Percentiles rank a stretch among this genome's conserved stretches.
These are phyloP conservation scores for Trichocomaceae sp. DNA, from an alignment of 2,329 filamentous ascomycete species.

Conservation along the genomic window DNA sequence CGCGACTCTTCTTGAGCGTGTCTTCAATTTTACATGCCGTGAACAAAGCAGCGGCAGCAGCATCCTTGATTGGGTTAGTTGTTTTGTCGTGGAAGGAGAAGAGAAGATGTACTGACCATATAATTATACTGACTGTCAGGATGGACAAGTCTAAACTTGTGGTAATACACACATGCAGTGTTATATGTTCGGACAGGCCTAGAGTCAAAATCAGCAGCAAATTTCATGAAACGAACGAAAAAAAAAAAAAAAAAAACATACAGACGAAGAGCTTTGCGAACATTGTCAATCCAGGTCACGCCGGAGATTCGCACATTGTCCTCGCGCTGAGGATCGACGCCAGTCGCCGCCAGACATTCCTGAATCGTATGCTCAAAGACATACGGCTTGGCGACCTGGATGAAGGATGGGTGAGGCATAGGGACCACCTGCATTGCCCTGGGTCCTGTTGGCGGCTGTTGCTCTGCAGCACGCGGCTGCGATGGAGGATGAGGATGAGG, in stretches of 20 bases:
- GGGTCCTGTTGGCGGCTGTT: conserved; percentile 9
- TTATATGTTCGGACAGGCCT: conserved; percentile 88
- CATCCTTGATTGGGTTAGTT: conserved; percentile 53
- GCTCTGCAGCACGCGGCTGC: conserved; percentile 8
- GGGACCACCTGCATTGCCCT: conserved; percentile 8
- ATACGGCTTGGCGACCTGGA: conserved; percentile 65
- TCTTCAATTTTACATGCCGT: conserved; percentile 97
- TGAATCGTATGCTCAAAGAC: conserved; percentile 75
- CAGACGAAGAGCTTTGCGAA: conserved; percentile 72
- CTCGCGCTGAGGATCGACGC: conserved; percentile 70
- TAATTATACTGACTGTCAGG: conserved; percentile 81
- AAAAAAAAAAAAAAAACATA: conserved; percentile 39
- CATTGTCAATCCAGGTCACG: conserved; percentile 80
- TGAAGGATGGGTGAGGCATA: conserved; percentile 56
- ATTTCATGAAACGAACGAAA: background rate
- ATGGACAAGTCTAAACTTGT: conserved; percentile 83
- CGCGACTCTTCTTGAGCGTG: conserved; percentile 90
- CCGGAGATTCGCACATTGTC: conserved; percentile 76
- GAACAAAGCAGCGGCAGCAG: conserved; percentile 79
- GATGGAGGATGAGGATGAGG: conserved; percentile 4
- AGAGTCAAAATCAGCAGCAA: conserved; percentile 6
- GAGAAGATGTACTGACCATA: conserved; percentile 31
- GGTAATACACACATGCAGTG: conserved; percentile 86
- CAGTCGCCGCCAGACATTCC: conserved; percentile 61
- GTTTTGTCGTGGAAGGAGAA: background rate